phyloP scores from a whole-genome alignment of 2,329 filamentous ascomycete species.

The Delphinella strobiligena region DNA sequence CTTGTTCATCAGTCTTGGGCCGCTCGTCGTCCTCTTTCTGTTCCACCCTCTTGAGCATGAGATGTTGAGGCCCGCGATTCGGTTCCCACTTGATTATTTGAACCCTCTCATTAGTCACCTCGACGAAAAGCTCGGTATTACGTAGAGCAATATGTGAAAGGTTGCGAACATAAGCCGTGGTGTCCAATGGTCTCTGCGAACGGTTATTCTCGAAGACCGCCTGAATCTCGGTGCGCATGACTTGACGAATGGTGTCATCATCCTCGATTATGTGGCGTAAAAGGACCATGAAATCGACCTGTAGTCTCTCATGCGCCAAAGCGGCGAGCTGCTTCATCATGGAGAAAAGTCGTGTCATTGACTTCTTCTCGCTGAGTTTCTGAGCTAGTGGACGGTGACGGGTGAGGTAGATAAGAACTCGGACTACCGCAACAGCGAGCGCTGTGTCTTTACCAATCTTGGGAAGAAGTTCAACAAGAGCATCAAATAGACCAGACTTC shows the following conservation, averaged over 20 bases:
- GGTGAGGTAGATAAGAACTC: slow-evolving; percentile 79
- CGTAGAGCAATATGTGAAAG: slow-evolving; percentile 72
- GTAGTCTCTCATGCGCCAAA: slow-evolving; percentile 62
- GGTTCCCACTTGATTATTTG: slow-evolving; percentile 56
- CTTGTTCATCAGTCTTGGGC: slow-evolving; percentile 31
- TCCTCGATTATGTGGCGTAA: slow-evolving; percentile 91
- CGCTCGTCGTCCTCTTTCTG: slow-evolving; percentile 7
- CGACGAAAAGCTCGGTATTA: slow-evolving; percentile 73
- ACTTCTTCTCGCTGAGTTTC: slow-evolving; percentile 72
- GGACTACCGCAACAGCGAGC: slow-evolving; percentile 69
- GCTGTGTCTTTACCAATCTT: slow-evolving; percentile 78
- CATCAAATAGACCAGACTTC: slow-evolving; percentile 59
- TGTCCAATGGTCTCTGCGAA: slow-evolving; percentile 46
- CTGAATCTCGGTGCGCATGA: slow-evolving; percentile 83
- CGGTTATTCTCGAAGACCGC: slow-evolving; percentile 52
- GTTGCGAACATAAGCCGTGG: slow-evolving; percentile 59
- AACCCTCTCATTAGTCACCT: slow-evolving; percentile 74
- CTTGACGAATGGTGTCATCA: slow-evolving; percentile 76
- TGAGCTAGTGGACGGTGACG: slow-evolving; percentile 64
- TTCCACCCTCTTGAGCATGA: slow-evolving; percentile 41
- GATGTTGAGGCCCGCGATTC: slow-evolving; percentile 36
- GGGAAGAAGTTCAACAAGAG: slow-evolving; percentile 72
- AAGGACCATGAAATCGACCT: slow-evolving; percentile 68
- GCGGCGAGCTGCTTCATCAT: slow-evolving; percentile 90
- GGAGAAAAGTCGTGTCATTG: slow-evolving; percentile 79